Conservation (phyloP, 2,329 filamentous ascomycete species). For the Fusarium sp. region DNA sequence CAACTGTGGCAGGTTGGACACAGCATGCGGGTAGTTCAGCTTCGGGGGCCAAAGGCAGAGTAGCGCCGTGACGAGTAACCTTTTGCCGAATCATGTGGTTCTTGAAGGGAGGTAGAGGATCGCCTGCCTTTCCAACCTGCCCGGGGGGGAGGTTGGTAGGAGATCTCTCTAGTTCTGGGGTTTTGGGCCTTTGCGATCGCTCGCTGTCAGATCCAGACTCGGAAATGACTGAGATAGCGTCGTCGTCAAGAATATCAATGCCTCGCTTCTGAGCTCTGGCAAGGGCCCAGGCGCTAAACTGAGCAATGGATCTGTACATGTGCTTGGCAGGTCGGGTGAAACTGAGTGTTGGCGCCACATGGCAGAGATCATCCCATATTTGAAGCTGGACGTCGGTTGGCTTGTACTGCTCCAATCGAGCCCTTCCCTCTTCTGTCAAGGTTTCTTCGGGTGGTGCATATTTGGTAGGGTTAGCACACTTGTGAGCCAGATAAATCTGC, state of each 20-base stretch:
- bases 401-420: slow-evolving; percentile 73
- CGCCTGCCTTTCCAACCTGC: slow-evolving; percentile 86
- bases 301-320: slow-evolving; percentile 93
- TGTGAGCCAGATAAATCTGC: slow-evolving; percentile 95
- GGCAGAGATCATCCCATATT: slow-evolving; percentile 95
- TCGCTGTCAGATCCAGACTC: slow-evolving; percentile 59
- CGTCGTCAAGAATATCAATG: slow-evolving; percentile 86
- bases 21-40: slow-evolving; percentile 74
- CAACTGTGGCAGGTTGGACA: slow-evolving; percentile 73
- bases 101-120: slow-evolving; percentile 82
- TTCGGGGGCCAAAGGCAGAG: slow-evolving; percentile 74
- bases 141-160: slow-evolving; percentile 38
- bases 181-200: slow-evolving; percentile 35
- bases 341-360: slow-evolving; percentile 91
- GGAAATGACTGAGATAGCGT: slow-evolving; percentile 80
- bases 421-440: slow-evolving; percentile 71
- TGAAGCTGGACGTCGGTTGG: slow-evolving; percentile 94
- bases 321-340: slow-evolving; percentile 96
- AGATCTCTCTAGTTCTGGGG: slow-evolving; percentile 24
- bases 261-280: slow-evolving; percentile 82
- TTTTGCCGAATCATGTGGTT: slow-evolving; percentile 93
- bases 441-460: slow-evolving; percentile 77
- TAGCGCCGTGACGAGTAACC: slow-evolving; percentile 81
- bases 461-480: slow-evolving; percentile 83
- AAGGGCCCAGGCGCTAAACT: slow-evolving; percentile 93